phyloP scores from a whole-genome alignment of 1,284 basidiomycete genomes.

The Sporisorium graminicola region DNA sequence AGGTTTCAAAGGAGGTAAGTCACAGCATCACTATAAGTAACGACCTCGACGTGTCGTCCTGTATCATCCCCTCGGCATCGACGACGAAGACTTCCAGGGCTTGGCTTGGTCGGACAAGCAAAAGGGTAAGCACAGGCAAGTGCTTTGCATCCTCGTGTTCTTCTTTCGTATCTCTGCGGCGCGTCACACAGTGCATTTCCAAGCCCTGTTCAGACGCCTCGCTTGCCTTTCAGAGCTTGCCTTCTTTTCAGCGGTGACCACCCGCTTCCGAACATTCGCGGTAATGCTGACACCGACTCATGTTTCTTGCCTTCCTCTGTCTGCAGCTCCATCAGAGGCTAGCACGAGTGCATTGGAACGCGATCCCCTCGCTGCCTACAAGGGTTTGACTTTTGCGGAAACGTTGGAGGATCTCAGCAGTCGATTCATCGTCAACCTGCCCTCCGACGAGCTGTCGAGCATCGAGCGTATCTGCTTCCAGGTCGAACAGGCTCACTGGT shows the following conservation, averaged over 20 bases:
- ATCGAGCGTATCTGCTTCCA: constrained; percentile 97
- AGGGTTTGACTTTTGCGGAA: constrained; percentile 59
- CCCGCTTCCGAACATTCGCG: not conserved
- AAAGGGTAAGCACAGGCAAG: constrained; percentile 52
- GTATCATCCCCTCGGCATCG: not conserved
- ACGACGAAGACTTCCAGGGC: not conserved
- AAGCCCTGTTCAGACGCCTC: constrained; percentile 10
- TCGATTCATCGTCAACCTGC: constrained; percentile 96
- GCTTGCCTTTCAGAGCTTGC: not conserved
- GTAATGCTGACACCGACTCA: constrained; percentile 9
- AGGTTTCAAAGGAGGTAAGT: constrained; percentile 67
- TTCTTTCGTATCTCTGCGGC: constrained; percentile 26
- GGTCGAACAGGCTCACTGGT: constrained; percentile 99
- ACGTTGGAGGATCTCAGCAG: constrained; percentile 71
- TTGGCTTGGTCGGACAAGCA: constrained; percentile 20
- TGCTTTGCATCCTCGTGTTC: constrained; percentile 37
- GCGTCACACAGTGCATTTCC: not conserved
- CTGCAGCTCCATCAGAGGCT: constrained; percentile 28
- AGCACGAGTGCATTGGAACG: constrained; percentile 41
- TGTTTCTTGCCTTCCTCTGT: not conserved
- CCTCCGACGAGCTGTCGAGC: constrained; percentile 89
- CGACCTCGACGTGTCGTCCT: not conserved
- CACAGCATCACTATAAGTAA: not conserved
- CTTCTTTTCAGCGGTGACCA: not conserved
- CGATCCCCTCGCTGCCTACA: constrained; percentile 47